Conservation (phyloP, 305 asterid species). For the Stenogyne calaminthoides region DNA sequence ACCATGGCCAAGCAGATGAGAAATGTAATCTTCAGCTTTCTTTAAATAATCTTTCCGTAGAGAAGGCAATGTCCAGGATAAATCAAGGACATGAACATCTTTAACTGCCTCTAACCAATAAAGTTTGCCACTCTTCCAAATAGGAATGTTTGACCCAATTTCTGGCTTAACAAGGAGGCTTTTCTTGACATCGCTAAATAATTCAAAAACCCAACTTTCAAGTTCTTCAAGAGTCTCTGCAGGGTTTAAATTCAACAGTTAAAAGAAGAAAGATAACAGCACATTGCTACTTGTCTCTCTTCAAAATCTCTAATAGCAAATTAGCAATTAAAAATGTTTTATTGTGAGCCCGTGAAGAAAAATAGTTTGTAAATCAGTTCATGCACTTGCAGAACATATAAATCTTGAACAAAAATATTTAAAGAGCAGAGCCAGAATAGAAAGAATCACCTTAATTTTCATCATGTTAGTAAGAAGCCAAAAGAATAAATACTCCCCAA, state of each 20-base stretch:
- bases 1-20: conserved; percentile 99
- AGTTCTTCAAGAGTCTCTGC: conserved; percentile 88
- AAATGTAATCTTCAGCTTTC: conserved; percentile 92
- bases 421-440: background rate
- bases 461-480: background rate
- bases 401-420: background rate
- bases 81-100: conserved; percentile 91
- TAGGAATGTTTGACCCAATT: conserved; percentile 50
- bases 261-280: conserved; percentile 19
- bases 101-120: conserved; percentile 91
- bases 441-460: background rate
- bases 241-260: conserved; percentile 40
- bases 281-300: conserved; percentile 1
- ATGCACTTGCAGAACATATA: background rate
- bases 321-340: conserved; percentile 9
- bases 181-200: conserved; percentile 75
- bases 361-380: background rate
- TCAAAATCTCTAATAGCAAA: conserved; percentile 1
- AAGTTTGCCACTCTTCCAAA: conserved; percentile 86
- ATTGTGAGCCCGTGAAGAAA: background rate
- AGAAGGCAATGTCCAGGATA: conserved; percentile 93
- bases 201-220: conserved; percentile 86
- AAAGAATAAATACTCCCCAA: background rate
- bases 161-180: conserved; percentile 58
- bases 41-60: conserved; percentile 76